A percentile compares a stretch with the other conserved stretches of the same genome.
These are phyloP conservation scores for Porcisia deanei DNA, from an alignment of 208 protist species.

Conservation along the genomic window DNA sequence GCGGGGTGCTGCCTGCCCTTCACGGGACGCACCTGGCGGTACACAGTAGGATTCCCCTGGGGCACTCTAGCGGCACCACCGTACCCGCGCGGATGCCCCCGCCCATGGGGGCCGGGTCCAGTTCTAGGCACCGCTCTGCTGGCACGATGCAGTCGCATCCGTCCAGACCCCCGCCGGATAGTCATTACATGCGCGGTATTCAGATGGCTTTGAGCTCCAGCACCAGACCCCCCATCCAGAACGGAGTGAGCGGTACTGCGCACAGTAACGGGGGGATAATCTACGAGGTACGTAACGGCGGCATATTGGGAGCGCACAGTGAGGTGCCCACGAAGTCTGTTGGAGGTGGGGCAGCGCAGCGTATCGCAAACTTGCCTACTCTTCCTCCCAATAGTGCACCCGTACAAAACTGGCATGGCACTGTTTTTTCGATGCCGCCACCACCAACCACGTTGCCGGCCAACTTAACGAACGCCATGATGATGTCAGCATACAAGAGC, in stretches of 20 bases:
- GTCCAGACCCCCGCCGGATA: conserved; percentile 5
- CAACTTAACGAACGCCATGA: neutral
- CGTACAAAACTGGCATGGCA: neutral
- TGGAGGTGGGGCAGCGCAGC: conserved; percentile 1
- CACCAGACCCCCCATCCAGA: conserved; percentile 4
- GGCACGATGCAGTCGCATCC: conserved; percentile 12
- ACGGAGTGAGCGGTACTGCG: conserved; percentile 8
- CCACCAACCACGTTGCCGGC: conserved; percentile 1
- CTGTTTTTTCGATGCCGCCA: neutral
- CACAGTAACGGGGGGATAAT: neutral
- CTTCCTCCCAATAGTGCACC: conserved; percentile 1
- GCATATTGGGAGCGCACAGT: neutral
- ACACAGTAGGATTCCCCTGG: conserved; percentile 11
- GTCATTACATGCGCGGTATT: conserved; percentile 9
- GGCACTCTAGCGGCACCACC: conserved; percentile 1
- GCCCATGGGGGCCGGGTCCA: conserved; percentile 5
- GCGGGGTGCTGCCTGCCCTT: conserved; percentile 20
- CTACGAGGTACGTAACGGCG: neutral
- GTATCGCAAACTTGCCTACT: conserved; percentile 8
- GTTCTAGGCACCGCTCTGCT: conserved; percentile 17
- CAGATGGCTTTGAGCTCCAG: neutral
- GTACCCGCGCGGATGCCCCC: conserved; percentile 17
- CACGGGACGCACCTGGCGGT: conserved; percentile 25
- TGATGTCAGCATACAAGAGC: neutral
- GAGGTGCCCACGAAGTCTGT: conserved; percentile 4